Conservation (phyloP, 208 protist species). For the Strigomonas galati region DNA sequence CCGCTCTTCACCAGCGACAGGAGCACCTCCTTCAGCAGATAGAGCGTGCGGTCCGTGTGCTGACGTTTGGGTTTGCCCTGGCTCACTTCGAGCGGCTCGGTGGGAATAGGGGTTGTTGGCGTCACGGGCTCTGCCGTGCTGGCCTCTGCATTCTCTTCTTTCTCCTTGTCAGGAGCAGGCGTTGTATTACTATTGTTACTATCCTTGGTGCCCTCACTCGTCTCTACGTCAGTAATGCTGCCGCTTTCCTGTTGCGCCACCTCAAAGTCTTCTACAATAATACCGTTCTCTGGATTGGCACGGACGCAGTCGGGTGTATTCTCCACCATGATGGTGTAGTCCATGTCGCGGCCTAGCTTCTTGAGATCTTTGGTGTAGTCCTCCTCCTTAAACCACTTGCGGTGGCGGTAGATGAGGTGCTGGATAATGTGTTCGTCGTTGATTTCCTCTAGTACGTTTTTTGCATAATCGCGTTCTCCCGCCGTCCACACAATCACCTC, state of each 20-base stretch:
- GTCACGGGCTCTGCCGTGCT: constrained; percentile 18
- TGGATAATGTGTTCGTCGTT: constrained; percentile 81
- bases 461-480: constrained; percentile 86
- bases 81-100: constrained; percentile 10
- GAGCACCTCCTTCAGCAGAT: constrained; percentile 69
- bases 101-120: constrained; percentile 13
- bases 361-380: constrained; percentile 87
- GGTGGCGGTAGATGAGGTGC: constrained; percentile 79
- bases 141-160: constrained; percentile 8
- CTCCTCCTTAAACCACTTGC: constrained; percentile 69
- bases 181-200: no score
- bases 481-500: constrained; percentile 92
- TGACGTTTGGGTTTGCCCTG: constrained; percentile 21
- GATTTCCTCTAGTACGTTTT: constrained; percentile 83
- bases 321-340: constrained; percentile 85
- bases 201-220: constrained; percentile 11
- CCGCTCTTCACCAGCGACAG: constrained; percentile 51
- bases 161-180: not conserved
- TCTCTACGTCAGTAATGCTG: constrained; percentile 3
- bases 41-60: constrained; percentile 71
- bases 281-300: constrained; percentile 76
- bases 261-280: constrained; percentile 86
- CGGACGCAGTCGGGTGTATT: constrained; percentile 87
- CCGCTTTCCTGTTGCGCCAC: constrained; percentile 28
- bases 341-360: constrained; percentile 64